Evolutionary conservation across 2,329 filamentous ascomycete genomes (phyloP), one percentile per base, ranked within the genome.

Genomic region (Dactylellina sp.): DNA sequence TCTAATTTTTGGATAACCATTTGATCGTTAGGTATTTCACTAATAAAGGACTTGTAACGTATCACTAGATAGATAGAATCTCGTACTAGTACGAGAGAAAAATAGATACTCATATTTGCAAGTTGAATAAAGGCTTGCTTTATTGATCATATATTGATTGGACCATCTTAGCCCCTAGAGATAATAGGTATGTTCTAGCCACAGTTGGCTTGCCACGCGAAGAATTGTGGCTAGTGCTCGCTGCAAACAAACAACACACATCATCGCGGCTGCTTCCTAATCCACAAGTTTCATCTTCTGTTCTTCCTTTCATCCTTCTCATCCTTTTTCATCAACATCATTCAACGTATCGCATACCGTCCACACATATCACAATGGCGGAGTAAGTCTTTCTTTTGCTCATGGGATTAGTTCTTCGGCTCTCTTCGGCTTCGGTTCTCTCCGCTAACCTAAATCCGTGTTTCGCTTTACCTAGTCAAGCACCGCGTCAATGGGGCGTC

Each of bases 401-500:
- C 11, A 18, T 6, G 25, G 16, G 14, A 57, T 7, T 7, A 9
- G 12, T 35, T 12, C 9, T 25, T 20, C 18, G 3, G 12, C 22
- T 5, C 1, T 60, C 39, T 32, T 22, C 2, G 6, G 22, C 20
- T n/a, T 14, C n/a, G 32, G 9, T 32, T 22, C 28, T 37, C 12
- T n/a, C 25, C 44, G 56, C 61, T 66, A 52, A 66, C 20, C 28
- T 40, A n/a, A 28, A 24, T 32, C 18, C n/a, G 18, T 11, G 47
- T 32, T 40, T 47, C 28, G 16, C 42, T 46, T 24, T 24, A 12
- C 40, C 5, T 42, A 74, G 55, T 37, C 53, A 74, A 55, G 47
- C 53, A 70, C 66, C 71, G 56, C 75, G 65, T 50, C 71, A 78
- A 75, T 89, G 85, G 84, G 94, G 94, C 79, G 87, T 96, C 50